phyloP scores from a whole-genome alignment of 176 grass and related monocot genomes.

The Poa pratensis region DNA sequence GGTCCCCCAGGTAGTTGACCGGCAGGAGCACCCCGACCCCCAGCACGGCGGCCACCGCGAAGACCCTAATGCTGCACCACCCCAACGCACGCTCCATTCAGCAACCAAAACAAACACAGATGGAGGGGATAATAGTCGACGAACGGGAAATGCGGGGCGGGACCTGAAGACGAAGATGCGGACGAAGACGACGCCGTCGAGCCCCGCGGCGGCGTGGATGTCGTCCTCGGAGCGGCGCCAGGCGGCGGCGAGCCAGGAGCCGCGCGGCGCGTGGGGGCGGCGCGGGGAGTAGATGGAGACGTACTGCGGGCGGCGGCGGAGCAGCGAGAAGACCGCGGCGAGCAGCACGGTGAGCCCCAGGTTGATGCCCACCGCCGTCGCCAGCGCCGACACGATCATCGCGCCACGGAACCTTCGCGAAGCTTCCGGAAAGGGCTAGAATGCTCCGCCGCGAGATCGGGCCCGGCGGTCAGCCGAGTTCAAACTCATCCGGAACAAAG shows the following conservation, averaged over 20 bases:
- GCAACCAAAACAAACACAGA: background rate
- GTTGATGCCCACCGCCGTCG: slow-evolving; percentile 91
- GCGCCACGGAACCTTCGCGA: background rate
- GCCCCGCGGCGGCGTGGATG: slow-evolving; percentile 67
- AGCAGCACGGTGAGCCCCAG: slow-evolving; percentile 73
- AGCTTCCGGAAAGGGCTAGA: background rate
- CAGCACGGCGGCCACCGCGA: slow-evolving; percentile 66
- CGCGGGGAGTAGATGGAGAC: slow-evolving; percentile 71
- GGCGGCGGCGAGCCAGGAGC: slow-evolving; percentile 56
- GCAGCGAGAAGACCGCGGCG: slow-evolving; percentile 66
- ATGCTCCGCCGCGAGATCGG: slow-evolving; percentile 30
- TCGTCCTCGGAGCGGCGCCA: slow-evolving; percentile 80
- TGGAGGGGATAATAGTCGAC: background rate
- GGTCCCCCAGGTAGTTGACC: slow-evolving; percentile 77
- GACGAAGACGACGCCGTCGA: slow-evolving; percentile 87
- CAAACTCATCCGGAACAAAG: background rate
- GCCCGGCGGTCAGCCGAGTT: slow-evolving; percentile 17
- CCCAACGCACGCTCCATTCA: slow-evolving; percentile 16
- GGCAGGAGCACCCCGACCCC: slow-evolving; percentile 82
- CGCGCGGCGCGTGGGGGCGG: slow-evolving; percentile 58
- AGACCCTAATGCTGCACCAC: slow-evolving; percentile 73
- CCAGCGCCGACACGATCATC: slow-evolving; percentile 91
- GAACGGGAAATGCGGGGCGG: background rate
- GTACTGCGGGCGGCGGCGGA: slow-evolving; percentile 64
- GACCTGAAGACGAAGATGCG: slow-evolving; percentile 92